phyloP scores from a whole-genome alignment of 768 basidiomycete genomes.

The Suillus spraguei region DNA sequence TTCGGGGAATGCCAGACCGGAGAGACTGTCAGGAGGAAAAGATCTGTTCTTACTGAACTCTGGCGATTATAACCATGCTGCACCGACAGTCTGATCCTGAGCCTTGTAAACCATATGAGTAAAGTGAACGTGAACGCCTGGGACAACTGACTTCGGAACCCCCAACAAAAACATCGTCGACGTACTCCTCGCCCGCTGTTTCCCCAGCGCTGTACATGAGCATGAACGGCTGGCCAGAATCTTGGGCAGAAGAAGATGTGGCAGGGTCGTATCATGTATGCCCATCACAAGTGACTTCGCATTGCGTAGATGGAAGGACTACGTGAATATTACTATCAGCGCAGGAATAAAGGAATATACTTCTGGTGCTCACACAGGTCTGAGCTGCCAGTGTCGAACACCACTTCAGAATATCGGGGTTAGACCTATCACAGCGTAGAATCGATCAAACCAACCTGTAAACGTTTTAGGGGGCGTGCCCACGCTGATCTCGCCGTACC shows the following conservation, averaged over 20 bases:
- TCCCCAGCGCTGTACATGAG: conserved; percentile 44
- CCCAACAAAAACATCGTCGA: conserved; percentile 39
- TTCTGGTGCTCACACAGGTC: conserved; percentile 35
- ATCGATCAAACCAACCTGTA: conserved; percentile 30
- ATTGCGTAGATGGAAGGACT: conserved; percentile 36
- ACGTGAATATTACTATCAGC: background rate
- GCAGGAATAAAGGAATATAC: too few species aligned
- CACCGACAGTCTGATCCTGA: conserved; percentile 38
- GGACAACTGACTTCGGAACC: conserved; percentile 25
- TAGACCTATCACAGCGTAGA: background rate
- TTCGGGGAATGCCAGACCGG: conserved; percentile 42
- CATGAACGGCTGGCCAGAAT: conserved; percentile 20
- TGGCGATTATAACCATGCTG: conserved; percentile 32
- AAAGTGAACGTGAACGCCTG: conserved; percentile 23
- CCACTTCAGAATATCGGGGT: conserved; percentile 22
- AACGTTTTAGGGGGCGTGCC: conserved; percentile 47
- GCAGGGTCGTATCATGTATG: conserved; percentile 30
- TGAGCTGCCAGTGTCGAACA: conserved; percentile 53
- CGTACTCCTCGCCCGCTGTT: conserved; percentile 32
- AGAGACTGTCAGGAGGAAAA: conserved; percentile 38
- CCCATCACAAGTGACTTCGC: too few species aligned
- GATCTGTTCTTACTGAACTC: conserved; percentile 21
- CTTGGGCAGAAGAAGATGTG: conserved; percentile 27
- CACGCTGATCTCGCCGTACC: conserved; percentile 30
- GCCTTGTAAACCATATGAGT: conserved; percentile 31